These are phyloP conservation scores for Sinapis alba DNA, from an alignment of 441 rosid species.

Conservation along the genomic window DNA sequence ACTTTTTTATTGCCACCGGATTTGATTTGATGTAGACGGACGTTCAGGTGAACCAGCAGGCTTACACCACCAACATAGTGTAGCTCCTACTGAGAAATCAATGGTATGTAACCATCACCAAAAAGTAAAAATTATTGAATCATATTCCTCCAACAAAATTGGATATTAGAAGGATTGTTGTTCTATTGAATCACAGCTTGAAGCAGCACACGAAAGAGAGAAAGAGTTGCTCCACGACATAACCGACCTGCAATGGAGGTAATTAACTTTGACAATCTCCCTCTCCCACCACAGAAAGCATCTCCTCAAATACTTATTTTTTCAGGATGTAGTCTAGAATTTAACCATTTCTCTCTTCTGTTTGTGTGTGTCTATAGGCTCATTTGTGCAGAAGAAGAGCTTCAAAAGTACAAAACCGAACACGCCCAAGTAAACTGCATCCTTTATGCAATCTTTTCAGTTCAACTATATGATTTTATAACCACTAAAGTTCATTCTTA, in stretches of 20 bases:
- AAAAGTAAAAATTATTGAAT: neutral
- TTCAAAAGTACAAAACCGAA: constrained; percentile 77
- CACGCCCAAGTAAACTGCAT: constrained; percentile 60
- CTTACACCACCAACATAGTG: constrained; percentile 32
- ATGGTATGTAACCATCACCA: constrained; percentile 56
- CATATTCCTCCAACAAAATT: neutral
- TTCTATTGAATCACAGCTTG: constrained; percentile 64
- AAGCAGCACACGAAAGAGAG: constrained; percentile 88
- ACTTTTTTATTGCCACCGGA: constrained; percentile 5
- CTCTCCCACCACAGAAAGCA: constrained; percentile 6
- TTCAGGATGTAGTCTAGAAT: neutral
- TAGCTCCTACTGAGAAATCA: constrained; percentile 60
- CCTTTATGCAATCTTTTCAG: neutral
- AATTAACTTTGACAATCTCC: constrained; percentile 33
- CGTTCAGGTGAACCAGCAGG: constrained; percentile 54
- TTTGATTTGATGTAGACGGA: constrained; percentile 45
- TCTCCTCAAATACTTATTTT: constrained; percentile 3
- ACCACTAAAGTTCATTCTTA: neutral
- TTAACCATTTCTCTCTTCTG: neutral
- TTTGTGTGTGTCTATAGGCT: constrained; percentile 53
- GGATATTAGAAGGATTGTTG: constrained; percentile 8
- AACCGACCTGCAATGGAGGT: constrained; percentile 89
- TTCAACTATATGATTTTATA: neutral
- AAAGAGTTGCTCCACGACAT: constrained; percentile 83
- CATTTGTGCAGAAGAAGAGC: constrained; percentile 82